Base-by-base conservation (phyloP, 495 filamentous ascomycete species). In the Echria macrotheca region DNA sequence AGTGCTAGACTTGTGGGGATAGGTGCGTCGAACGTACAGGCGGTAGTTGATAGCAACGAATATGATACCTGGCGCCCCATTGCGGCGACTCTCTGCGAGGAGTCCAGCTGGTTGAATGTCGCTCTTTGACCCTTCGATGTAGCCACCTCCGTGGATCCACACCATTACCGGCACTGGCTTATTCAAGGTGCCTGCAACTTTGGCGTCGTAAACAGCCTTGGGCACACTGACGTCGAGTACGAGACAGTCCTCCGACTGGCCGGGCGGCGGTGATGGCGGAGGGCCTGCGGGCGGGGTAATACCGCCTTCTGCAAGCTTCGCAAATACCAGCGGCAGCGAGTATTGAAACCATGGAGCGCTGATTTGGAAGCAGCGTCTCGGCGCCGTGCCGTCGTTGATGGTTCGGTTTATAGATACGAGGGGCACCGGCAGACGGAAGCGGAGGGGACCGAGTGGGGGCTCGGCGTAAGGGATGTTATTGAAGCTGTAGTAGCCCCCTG, bases 381-480 rank as follows among this genome's bases (percentile, higher is more conserved):
- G 29, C 7, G 18, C 38, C 21, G 21, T 29, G 36, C 51, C 37
- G 17, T 49, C 45, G 28, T 54, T 54, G 44, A 49, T 19, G 31
- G 51, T 48, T 7, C 26, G 24, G 36, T 53, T 53, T 26, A 35
- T 24, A 28, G 37, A 32, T 8, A 50, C 26, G 11, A 29, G 26
- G 8, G 51, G 51, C 21, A 49, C 11, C 1, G 51, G 51, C n/a
- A 12, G 6, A 15, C 45, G 37, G 31, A 53, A 53, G 28, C 44
- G 36, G 15, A 44, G 48, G n/a, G 9, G 10, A 22, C 37, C 44
- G 7, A 49, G 7, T 5, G 44, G 51, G 17, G 51, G 45, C 3
- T 54, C 44, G 22, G 51, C 51, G 38, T 54, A 49, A 8, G 51
- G 51, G 31, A 54, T 54, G 51, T 54, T 54, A 1, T 44, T 29